A percentile compares a stretch with the other conserved stretches of the same genome.
Evolutionary conservation across 805 yeast genomes (phyloP).

Genomic region (Candida nonsorbophila): DNA sequence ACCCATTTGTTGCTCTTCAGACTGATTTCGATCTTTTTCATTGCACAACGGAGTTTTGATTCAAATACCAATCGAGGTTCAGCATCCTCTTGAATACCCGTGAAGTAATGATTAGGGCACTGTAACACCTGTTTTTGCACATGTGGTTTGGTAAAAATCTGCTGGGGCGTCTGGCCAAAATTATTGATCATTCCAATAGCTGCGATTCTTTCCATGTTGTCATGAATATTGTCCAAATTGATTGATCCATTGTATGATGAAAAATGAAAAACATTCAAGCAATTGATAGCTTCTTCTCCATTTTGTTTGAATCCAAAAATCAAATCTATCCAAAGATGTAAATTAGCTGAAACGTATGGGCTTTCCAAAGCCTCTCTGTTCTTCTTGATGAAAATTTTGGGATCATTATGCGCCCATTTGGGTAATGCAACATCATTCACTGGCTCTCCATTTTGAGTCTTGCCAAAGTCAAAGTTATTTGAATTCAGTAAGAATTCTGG

Average conservation of each 20-base stretch:
- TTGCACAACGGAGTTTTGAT: conserved; percentile 34
- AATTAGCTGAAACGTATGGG: conserved; percentile 67
- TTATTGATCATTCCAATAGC: conserved; percentile 82
- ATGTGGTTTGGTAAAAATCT: conserved; percentile 66
- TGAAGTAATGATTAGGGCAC: conserved; percentile 30
- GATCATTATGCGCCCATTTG: conserved; percentile 79
- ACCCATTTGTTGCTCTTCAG: conserved; percentile 43
- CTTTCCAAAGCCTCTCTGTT: conserved; percentile 83
- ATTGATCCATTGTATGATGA: conserved; percentile 82
- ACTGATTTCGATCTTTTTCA: conserved; percentile 42
- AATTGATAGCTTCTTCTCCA: conserved; percentile 61
- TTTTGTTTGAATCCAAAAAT: conserved; percentile 77
- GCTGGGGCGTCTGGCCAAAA: conserved; percentile 86
- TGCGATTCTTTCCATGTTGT: conserved; percentile 69
- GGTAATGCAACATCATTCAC: conserved; percentile 68
- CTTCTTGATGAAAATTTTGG: conserved; percentile 64
- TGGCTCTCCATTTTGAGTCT: conserved; percentile 54
- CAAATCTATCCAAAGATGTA: conserved; percentile 83
- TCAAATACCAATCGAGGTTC: conserved; percentile 39
- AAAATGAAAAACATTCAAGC: conserved; percentile 77
- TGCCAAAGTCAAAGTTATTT: conserved; percentile 67
- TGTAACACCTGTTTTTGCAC: conserved; percentile 41
- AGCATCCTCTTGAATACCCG: conserved; percentile 20
- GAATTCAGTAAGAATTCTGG: conserved; percentile 72
- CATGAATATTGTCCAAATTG: conserved; percentile 66